Conservation (phyloP, 768 basidiomycete species). For the Holtermannia corniformis region DNA sequence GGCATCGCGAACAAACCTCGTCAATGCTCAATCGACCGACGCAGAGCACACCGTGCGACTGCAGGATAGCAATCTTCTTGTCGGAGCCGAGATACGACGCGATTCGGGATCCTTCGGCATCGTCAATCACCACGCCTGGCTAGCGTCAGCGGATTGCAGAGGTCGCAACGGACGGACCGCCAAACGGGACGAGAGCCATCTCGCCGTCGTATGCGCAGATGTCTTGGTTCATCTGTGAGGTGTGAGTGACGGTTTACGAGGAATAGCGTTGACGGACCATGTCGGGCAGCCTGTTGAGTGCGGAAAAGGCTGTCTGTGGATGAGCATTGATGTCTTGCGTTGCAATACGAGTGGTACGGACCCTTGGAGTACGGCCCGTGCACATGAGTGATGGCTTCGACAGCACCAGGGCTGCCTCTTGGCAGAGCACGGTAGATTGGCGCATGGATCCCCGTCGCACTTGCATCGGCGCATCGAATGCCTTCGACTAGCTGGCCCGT, state of each 20-base stretch:
- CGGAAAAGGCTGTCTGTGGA: not conserved
- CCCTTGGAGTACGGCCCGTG: constrained; percentile 27
- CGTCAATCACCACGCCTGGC: constrained; percentile 19
- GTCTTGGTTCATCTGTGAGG: constrained; percentile 26
- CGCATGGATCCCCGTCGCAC: constrained; percentile 21
- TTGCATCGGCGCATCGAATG: constrained; percentile 16
- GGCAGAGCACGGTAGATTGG: constrained; percentile 20
- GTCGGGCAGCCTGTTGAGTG: not conserved
- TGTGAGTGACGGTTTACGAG: not conserved
- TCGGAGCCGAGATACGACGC: constrained; percentile 6
- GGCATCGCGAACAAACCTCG: too few relatives aligned
- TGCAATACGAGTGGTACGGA: too few relatives aligned
- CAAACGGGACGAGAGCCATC: constrained; percentile 21
- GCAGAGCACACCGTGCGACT: constrained; percentile 19
- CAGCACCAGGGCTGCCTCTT: constrained; percentile 12
- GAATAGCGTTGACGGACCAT: not conserved
- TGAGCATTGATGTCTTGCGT: not conserved
- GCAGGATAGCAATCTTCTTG: constrained; percentile 19
- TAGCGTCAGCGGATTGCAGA: not conserved
- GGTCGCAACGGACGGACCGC: constrained; percentile 9
- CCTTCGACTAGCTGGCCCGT: constrained; percentile 20
- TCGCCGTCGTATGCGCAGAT: constrained; percentile 19
- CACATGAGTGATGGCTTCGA: constrained; percentile 24
- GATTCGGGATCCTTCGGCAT: constrained; percentile 18
- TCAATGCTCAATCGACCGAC: constrained; percentile 21